Evolutionary conservation across 139 green algal genomes (phyloP).

Genomic region (Diplosphaera chodatii): DNA sequence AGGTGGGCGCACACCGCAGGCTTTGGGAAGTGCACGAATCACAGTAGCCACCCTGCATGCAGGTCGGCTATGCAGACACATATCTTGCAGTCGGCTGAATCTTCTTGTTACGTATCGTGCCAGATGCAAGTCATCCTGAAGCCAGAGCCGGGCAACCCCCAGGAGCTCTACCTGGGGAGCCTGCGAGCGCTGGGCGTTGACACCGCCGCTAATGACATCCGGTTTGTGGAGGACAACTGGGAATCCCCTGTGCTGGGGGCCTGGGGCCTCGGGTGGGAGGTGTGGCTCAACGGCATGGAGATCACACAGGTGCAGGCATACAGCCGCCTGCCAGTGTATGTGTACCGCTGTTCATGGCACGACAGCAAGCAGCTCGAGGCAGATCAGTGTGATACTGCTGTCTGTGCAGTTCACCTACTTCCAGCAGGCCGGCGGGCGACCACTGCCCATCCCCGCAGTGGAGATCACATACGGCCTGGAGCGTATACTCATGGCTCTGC

Average conservation of each 20-base stretch:
- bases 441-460: slow-evolving; percentile 73
- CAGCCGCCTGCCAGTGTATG: too few species aligned
- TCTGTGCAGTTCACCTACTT: slow-evolving; percentile 96
- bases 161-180: slow-evolving; percentile 93
- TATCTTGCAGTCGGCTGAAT: too few species aligned
- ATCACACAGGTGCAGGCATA: slow-evolving; percentile 83
- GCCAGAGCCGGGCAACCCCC: slow-evolving; percentile 91
- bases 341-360: too few species aligned
- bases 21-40: too few species aligned
- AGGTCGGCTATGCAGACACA: too few species aligned
- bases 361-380: too few species aligned
- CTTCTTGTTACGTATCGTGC: too few species aligned
- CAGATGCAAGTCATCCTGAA: slow-evolving; percentile 92
- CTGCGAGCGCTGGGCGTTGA: slow-evolving; percentile 89
- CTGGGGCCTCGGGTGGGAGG: slow-evolving; percentile 96
- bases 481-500: slow-evolving; percentile 94
- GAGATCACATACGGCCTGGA: slow-evolving; percentile 99
- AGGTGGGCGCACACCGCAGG: slow-evolving; percentile 73
- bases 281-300: slow-evolving; percentile 72
- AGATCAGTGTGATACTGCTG: too few species aligned
- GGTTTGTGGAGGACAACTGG: slow-evolving; percentile 99
- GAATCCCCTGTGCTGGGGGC: slow-evolving; percentile 92
- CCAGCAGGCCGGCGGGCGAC: slow-evolving; percentile 69
- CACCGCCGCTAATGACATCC: slow-evolving; percentile 71
- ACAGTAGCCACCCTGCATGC: too few species aligned